phyloP scores from a whole-genome alignment of 75 land plant genomes.

The Pinus taeda region DNA sequence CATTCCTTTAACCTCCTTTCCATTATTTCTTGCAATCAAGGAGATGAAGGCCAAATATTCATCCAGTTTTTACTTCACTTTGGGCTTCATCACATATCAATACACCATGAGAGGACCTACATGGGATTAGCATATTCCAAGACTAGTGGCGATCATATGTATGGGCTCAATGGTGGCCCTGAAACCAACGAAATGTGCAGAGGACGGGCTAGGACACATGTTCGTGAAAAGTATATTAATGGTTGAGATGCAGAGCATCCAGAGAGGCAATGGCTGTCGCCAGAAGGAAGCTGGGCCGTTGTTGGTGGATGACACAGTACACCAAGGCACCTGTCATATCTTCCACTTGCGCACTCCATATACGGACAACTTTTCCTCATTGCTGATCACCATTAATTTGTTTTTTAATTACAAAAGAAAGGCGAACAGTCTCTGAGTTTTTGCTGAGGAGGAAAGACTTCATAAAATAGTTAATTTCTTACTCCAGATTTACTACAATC shows the following conservation, averaged over 20 bases:
- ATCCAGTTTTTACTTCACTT: background rate
- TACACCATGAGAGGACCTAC: background rate
- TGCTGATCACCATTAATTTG: background rate
- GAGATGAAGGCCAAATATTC: background rate
- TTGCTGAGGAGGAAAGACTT: no score
- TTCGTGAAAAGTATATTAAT: background rate
- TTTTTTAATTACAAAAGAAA: background rate
- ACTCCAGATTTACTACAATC: no score
- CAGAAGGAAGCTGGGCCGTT: slow-evolving; percentile 3
- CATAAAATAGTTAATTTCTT: no score
- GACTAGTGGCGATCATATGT: background rate
- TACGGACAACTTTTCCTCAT: background rate
- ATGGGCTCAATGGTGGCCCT: background rate
- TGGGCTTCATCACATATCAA: no score
- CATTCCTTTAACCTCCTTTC: slow-evolving; percentile 23
- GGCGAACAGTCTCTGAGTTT: no score
- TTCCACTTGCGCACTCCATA: background rate
- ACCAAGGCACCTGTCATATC: background rate
- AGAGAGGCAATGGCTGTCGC: background rate
- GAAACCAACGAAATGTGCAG: background rate
- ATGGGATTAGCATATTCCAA: background rate
- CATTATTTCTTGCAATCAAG: background rate
- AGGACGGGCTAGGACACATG: background rate
- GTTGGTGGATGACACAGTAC: slow-evolving; percentile 1
- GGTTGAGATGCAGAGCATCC: background rate